These are phyloP conservation scores for Diaporthe citrichinensis DNA, from an alignment of 2,329 filamentous ascomycete species.

Conservation along the genomic window DNA sequence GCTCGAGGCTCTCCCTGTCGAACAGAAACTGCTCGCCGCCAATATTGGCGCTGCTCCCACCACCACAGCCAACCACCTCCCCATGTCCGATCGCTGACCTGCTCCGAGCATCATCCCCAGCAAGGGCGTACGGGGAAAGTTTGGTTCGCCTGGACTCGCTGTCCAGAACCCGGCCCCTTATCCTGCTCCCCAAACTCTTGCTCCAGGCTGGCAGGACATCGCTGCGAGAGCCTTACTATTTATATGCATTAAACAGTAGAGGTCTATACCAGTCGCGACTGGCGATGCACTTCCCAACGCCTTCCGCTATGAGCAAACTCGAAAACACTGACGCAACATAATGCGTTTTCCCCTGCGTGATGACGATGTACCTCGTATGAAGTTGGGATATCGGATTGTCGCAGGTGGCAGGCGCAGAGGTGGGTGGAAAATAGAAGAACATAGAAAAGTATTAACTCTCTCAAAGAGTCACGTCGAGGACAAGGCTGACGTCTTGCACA, in stretches of 20 bases:
- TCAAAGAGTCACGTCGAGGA: constrained; percentile 90
- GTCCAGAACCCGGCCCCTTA: background rate
- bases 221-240: constrained; percentile 42
- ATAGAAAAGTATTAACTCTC: constrained; percentile 52
- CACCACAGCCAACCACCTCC: constrained; percentile 7
- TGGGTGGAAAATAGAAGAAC: constrained; percentile 44
- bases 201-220: constrained; percentile 41
- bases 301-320: constrained; percentile 64
- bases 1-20: background rate
- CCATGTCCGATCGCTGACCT: constrained; percentile 5
- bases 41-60: background rate
- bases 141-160: constrained; percentile 1
- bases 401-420: constrained; percentile 31
- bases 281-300: constrained; percentile 59
- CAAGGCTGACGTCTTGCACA: constrained; percentile 95
- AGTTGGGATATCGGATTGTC: constrained; percentile 38
- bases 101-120: constrained; percentile 23
- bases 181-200: constrained; percentile 22
- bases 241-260: constrained; percentile 55
- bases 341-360: constrained; percentile 37
- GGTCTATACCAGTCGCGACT: constrained; percentile 42
- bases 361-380: constrained; percentile 44
- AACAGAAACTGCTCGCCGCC: constrained; percentile 11
- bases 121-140: constrained; percentile 10
- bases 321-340: constrained; percentile 41